Percentiles rank a stretch among this genome's conserved stretches.
phyloP scores from a whole-genome alignment of 192 early-diverging fungal species.

The Physocladia obscura region DNA sequence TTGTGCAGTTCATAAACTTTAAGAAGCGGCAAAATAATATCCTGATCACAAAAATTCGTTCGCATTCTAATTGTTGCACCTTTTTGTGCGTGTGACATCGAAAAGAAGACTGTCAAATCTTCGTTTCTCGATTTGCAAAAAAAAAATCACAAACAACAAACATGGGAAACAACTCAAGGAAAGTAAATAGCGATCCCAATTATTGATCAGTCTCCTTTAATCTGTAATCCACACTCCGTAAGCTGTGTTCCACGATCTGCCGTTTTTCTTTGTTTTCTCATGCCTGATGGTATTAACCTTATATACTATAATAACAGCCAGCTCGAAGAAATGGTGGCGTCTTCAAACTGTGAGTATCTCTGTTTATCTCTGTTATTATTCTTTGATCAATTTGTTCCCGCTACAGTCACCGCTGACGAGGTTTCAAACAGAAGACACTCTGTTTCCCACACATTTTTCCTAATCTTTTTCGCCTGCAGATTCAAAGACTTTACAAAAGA shows the following conservation, averaged over 20 bases:
- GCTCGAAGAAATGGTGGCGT: slow-evolving; percentile 76
- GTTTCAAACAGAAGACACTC: background rate
- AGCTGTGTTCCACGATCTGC: background rate
- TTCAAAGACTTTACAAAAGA: slow-evolving; percentile 97
- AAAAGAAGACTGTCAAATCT: too few species aligned
- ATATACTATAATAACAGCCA: slow-evolving; percentile 37
- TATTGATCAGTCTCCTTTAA: background rate
- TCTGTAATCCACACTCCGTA: background rate
- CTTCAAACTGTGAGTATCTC: slow-evolving; percentile 69
- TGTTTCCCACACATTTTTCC: background rate
- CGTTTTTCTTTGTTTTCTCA: background rate
- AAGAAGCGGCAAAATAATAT: too few species aligned
- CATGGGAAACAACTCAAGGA: slow-evolving; percentile 12
- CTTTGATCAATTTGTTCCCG: background rate
- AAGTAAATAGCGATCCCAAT: too few species aligned
- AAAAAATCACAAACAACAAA: background rate
- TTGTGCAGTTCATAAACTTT: too few species aligned
- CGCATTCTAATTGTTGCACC: too few species aligned
- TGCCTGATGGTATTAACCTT: background rate
- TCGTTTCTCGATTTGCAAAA: too few species aligned
- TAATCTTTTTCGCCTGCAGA: slow-evolving; percentile 47
- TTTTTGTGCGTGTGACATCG: too few species aligned
- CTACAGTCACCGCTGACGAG: slow-evolving; percentile 50
- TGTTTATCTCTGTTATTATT: background rate
- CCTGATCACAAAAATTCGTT: too few species aligned